Base-by-base conservation (phyloP, 257 asterid genomes). In the Solanum bulbocastanum region DNA sequence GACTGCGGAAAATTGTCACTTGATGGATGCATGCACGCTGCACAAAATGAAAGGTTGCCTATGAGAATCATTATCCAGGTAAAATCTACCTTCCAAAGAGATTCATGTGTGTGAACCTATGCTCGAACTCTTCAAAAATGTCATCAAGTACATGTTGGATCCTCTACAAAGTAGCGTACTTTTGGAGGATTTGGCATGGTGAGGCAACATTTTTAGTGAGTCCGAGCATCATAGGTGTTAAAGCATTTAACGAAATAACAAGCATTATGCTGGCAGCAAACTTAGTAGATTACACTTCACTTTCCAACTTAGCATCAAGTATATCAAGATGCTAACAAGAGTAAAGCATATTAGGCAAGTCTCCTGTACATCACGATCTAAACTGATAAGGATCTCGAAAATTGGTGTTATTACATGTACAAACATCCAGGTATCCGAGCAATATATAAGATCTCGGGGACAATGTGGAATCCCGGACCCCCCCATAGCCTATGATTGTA, bases 1-100 rank as follows among this genome's bases (percentile, higher is more conserved):
- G 92, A 94, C 82, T 91, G 96, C 32, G 92, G 90, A 87, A 96
- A 95, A 95, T 96, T 96, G 88, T 96, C 99, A 83, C 89, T 87
- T 83, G 99, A 96, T 90, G 99, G 96, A 87, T 92, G 98, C 69
- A 91, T 92, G 86, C 99, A 96, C 90, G 98, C 97, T 65, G 96
- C 98, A 81, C 98, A 96, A 82, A 96, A 96, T 86, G 98, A 96
- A n/a, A 92, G 99, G 88, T 82, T 96, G 93, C 98, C 98, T 33
- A 91, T 95, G 83, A 90, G 99, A 91, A 96, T 96, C 44, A 85
- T 92, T 58, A 95, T 94, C 87, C 98, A 96, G 98, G 98, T 96
- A 93, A 86, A 65, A 85, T 74, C 86, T 46, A 32, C 84, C 62
- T 78, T 40, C 10, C 23, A 13, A n/a, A 30, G 36, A n/a, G 36